phyloP scores from a whole-genome alignment of 176 grass and related monocot genomes.

The Triticum monococcum region DNA sequence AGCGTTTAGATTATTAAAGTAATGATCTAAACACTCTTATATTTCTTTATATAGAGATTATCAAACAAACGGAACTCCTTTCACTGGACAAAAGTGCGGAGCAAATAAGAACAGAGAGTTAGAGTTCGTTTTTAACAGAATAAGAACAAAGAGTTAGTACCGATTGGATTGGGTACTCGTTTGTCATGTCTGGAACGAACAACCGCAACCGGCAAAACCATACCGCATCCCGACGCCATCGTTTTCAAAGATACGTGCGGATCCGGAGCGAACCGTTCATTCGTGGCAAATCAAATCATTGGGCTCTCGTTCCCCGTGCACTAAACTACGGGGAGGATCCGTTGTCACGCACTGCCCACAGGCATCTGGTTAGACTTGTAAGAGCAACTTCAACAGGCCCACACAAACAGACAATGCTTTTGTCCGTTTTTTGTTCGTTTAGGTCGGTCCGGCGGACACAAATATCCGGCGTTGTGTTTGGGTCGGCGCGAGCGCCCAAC shows the following conservation, averaged over 20 bases:
- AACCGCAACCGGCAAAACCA: not conserved
- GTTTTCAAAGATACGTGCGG: not conserved
- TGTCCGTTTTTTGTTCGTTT: no score
- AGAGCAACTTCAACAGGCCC: no score
- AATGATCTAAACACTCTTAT: no score
- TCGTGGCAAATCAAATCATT: conserved; percentile 10
- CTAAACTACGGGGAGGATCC: not conserved
- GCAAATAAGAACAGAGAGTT: not conserved
- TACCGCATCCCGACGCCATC: not conserved
- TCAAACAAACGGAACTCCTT: not conserved
- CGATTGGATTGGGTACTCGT: not conserved
- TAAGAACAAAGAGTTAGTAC: not conserved
- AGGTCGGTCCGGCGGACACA: no score
- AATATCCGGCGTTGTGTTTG: no score
- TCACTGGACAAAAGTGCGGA: not conserved
- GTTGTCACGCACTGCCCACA: not conserved
- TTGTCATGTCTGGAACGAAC: not conserved
- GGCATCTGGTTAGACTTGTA: not conserved
- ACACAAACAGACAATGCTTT: no score
- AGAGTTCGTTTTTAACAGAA: no score
- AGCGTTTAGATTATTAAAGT: no score
- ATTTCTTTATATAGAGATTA: no score
- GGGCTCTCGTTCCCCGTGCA: not conserved
- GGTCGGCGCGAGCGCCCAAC: no score
- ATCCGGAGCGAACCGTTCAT: not conserved